Evolutionary conservation across 2,329 filamentous ascomycete species (phyloP).

Genomic region (Talaromyces sp.): DNA sequence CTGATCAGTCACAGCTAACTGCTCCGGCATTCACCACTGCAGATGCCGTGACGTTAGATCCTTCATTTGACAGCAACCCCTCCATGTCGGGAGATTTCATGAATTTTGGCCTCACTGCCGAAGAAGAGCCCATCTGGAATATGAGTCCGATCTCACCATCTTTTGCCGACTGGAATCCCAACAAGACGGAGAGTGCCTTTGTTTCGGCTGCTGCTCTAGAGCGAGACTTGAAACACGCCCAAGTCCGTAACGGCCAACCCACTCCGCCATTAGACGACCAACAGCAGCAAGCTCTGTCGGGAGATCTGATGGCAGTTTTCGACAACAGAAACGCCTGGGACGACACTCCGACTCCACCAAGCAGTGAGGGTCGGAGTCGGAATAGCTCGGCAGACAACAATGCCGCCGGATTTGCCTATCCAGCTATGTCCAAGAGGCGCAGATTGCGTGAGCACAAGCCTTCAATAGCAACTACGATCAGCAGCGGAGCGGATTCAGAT

Average conservation of each 20-base stretch:
- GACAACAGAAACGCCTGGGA: slow-evolving; percentile 16
- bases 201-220: slow-evolving; percentile 26
- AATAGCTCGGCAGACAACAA: slow-evolving; percentile 15
- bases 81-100: slow-evolving; percentile 30
- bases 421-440: slow-evolving; percentile 22
- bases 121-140: slow-evolving; percentile 32
- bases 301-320: slow-evolving; percentile 8
- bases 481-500: slow-evolving; percentile 26
- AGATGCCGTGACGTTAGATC: slow-evolving; percentile 19
- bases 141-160: slow-evolving; percentile 30
- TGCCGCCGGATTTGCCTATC: slow-evolving; percentile 1
- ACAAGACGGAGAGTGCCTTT: slow-evolving; percentile 28
- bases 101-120: slow-evolving; percentile 27
- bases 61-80: slow-evolving; percentile 21
- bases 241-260: slow-evolving; percentile 38
- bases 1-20: slow-evolving; percentile 22
- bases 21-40: slow-evolving; percentile 19
- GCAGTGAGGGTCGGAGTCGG: slow-evolving; percentile 10
- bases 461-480: slow-evolving; percentile 20
- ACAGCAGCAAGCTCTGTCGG: slow-evolving; percentile 14
- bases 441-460: slow-evolving; percentile 21
- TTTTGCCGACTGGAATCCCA: slow-evolving; percentile 27
- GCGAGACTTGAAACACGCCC: slow-evolving; percentile 32
- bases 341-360: slow-evolving; percentile 19
- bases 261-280: slow-evolving; percentile 35